phyloP scores from a whole-genome alignment of 495 filamentous ascomycete species.

The Neurospora cerealis region DNA sequence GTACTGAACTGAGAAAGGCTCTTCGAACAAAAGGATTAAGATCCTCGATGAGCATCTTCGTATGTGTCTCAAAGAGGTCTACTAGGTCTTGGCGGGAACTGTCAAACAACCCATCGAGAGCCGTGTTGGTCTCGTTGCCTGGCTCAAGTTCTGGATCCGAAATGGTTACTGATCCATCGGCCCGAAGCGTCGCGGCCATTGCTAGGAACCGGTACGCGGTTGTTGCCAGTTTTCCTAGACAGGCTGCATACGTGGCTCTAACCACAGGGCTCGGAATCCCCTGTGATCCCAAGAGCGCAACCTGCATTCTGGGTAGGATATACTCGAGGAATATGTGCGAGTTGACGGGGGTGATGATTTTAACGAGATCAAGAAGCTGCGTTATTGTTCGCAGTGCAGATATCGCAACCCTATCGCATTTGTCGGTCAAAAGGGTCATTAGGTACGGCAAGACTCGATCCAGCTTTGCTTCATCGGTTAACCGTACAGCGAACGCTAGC shows the following conservation, averaged over 20 bases:
- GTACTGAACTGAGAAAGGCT: constrained; percentile 88
- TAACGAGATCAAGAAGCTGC: constrained; percentile 79
- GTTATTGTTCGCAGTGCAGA: constrained; percentile 77
- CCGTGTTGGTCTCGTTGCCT: constrained; percentile 43
- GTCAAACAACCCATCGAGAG: constrained; percentile 76
- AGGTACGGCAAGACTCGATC: constrained; percentile 90
- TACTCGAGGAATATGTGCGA: constrained; percentile 94
- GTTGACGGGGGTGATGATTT: constrained; percentile 84
- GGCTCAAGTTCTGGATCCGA: constrained; percentile 76
- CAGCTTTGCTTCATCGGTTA: constrained; percentile 94
- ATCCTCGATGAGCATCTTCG: constrained; percentile 83
- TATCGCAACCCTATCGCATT: constrained; percentile 70
- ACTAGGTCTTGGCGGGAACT: constrained; percentile 66
- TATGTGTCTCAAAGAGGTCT: constrained; percentile 73
- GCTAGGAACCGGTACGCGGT: constrained; percentile 78
- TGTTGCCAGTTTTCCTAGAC: constrained; percentile 84
- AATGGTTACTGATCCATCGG: constrained; percentile 71
- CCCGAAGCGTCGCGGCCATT: constrained; percentile 77
- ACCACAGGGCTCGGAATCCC: constrained; percentile 57
- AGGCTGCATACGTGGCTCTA: constrained; percentile 84
- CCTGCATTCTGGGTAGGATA: constrained; percentile 72
- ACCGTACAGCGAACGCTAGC: constrained; percentile 79
- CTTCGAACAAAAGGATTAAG: constrained; percentile 77
- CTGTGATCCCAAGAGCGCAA: constrained; percentile 51
- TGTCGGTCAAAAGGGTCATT: constrained; percentile 69